These are phyloP conservation scores for Rhinocladiella mackenziei DNA, from an alignment of 2,329 filamentous ascomycete species.

Conservation along the genomic window DNA sequence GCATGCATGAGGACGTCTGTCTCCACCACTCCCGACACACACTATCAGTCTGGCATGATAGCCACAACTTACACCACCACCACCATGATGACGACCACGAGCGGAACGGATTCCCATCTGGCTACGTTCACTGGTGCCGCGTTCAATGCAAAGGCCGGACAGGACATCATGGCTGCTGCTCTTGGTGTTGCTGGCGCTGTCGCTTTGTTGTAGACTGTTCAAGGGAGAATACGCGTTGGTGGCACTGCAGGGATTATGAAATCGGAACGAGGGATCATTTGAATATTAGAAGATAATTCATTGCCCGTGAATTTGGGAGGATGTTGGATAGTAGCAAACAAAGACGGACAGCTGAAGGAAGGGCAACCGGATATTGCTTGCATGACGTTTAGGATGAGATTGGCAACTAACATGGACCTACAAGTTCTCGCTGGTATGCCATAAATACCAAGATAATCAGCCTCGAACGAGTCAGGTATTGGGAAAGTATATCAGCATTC, in stretches of 20 bases:
- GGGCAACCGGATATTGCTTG: too few relatives aligned
- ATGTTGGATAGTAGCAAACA: too few relatives aligned
- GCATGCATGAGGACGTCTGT: background rate
- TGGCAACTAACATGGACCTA: too few relatives aligned
- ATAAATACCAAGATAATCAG: too few relatives aligned
- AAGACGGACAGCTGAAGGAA: too few relatives aligned
- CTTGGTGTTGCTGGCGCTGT: slow-evolving; percentile 20
- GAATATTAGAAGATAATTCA: too few relatives aligned
- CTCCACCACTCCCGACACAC: slow-evolving; percentile 1
- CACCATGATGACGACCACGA: slow-evolving; percentile 7
- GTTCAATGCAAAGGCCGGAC: slow-evolving; percentile 7
- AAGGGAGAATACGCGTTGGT: background rate
- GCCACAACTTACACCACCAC: background rate
- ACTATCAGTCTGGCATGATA: background rate
- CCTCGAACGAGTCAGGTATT: too few relatives aligned
- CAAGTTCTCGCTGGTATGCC: too few relatives aligned
- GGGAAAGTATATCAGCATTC: too few relatives aligned
- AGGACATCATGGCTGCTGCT: slow-evolving; percentile 15
- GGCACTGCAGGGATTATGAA: background rate
- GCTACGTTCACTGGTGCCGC: slow-evolving; percentile 16
- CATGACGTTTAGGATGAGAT: too few relatives aligned
- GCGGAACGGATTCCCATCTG: slow-evolving; percentile 1
- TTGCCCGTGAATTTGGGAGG: too few relatives aligned
- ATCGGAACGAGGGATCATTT: background rate
- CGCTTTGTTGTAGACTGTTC: slow-evolving; percentile 18